Percentiles rank a stretch among this genome's conserved stretches.
These are phyloP conservation scores for Aspergillus olivimuriae DNA, from an alignment of 495 filamentous ascomycete genomes.

Conservation along the genomic window DNA sequence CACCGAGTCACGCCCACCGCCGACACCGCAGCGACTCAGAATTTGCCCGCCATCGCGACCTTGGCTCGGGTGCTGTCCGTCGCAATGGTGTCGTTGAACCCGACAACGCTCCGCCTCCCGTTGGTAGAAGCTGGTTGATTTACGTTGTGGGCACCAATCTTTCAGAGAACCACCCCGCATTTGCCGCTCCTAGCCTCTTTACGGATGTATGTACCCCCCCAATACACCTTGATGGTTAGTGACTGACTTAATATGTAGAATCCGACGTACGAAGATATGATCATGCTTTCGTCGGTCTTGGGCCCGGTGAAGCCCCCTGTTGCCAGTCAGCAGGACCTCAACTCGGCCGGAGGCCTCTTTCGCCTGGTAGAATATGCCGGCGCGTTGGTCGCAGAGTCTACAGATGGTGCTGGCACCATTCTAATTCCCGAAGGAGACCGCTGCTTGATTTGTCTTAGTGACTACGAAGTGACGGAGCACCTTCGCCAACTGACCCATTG, in stretches of 20 bases:
- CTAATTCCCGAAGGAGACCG: conserved; percentile 52
- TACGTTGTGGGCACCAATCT: conserved; percentile 74
- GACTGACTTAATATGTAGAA: conserved; percentile 37
- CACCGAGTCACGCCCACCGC: conserved; percentile 35
- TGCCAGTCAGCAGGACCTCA: conserved; percentile 60
- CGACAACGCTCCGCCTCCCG: conserved; percentile 44
- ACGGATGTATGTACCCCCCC: conserved; percentile 51
- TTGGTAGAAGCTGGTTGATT: conserved; percentile 67
- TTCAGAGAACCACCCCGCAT: conserved; percentile 69
- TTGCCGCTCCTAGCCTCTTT: conserved; percentile 70
- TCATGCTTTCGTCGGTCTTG: conserved; percentile 62
- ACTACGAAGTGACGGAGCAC: conserved; percentile 61
- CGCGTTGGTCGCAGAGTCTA: conserved; percentile 43
- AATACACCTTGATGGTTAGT: conserved; percentile 1
- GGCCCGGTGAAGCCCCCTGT: conserved; percentile 72
- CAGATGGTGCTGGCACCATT: conserved; percentile 42
- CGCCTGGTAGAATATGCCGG: conserved; percentile 41
- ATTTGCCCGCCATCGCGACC: conserved; percentile 50
- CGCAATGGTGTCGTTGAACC: conserved; percentile 65
- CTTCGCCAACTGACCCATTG: conserved; percentile 59
- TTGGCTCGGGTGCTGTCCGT: conserved; percentile 56
- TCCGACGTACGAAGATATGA: conserved; percentile 77
- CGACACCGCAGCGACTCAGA: conserved; percentile 58
- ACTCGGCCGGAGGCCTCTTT: conserved; percentile 55
- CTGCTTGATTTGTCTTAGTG: conserved; percentile 66